Evolutionary conservation across 2,329 filamentous ascomycete genomes (phyloP), one percentile per base, ranked within the genome.

Genomic region (Verticillium albo-atrum): DNA sequence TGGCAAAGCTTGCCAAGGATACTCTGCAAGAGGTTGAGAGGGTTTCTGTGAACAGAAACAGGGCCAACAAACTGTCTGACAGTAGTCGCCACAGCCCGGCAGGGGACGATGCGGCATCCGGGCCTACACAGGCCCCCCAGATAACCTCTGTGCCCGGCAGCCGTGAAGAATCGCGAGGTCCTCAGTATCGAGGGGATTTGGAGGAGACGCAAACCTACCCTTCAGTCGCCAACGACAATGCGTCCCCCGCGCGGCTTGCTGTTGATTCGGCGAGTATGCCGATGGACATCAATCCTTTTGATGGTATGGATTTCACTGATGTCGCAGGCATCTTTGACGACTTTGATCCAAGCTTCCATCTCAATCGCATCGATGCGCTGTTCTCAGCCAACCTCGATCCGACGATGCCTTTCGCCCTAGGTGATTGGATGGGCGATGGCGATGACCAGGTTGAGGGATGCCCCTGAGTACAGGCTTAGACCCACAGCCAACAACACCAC

Each of bases 341-440:
- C 52, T 65, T 65, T 55, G 63, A 64, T 42, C 62, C 63, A 4
- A 61, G 57, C 30, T 65, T 65, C 54, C 62, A 65, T 42, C 58
- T 65, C 25, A 58, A 61, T 26, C 57, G 63, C 27, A 60, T 61
- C 15, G 63, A 65, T 54, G 63, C 63, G 32, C 57, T 65, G 34
- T 57, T 57, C 27, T 50, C 55, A 9, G 55, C 55, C 55, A 52
- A 51, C 27, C 42, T 57, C 12, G 47, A 57, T 28, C 55, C 55
- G 9, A 34, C 55, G 3, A 52, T 57, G 55, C 42, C 55, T 3
- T 42, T 57, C 9, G 23, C 32, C 20, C 55, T 42, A 6, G 30
- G n/a, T 14, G 55, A 51, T 14, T 57, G 55, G 55, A 7, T 57
- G 20, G n/a, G 52, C 10, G 55, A 57, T 7, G 55, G 37, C 15